Conservation (phyloP, 2,329 filamentous ascomycete species). For the Colletotrichum sp. region DNA sequence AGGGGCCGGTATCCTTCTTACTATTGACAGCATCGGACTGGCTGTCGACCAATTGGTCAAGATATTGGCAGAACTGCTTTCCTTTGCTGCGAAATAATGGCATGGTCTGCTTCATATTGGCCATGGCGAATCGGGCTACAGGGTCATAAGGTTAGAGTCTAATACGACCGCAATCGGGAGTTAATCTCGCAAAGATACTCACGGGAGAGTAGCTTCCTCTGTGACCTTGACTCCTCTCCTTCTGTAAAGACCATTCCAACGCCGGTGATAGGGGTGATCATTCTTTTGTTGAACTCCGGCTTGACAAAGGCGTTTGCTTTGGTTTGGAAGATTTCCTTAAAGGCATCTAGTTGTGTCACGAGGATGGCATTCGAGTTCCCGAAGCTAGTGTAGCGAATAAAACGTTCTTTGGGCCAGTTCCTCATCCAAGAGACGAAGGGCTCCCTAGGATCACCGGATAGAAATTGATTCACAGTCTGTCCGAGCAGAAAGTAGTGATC, state of each 20-base stretch:
- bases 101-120: too few species aligned
- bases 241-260: slow-evolving; percentile 38
- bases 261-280: slow-evolving; percentile 28
- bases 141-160: too few species aligned
- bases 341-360: slow-evolving; percentile 24
- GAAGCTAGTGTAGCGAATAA: slow-evolving; percentile 31
- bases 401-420: slow-evolving; percentile 25
- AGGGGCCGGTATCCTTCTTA: not conserved
- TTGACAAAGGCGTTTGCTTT: slow-evolving; percentile 34
- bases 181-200: not conserved
- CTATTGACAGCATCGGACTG: not conserved
- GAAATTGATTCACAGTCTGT: slow-evolving; percentile 21
- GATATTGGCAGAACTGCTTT: not conserved
- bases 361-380: slow-evolving; percentile 30
- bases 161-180: too few species aligned
- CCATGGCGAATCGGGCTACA: too few species aligned
- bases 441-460: slow-evolving; percentile 10
- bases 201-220: slow-evolving; percentile 37
- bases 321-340: slow-evolving; percentile 30
- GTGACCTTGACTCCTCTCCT: slow-evolving; percentile 36
- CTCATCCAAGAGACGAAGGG: slow-evolving; percentile 26
- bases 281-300: slow-evolving; percentile 28
- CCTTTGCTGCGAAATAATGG: not conserved
- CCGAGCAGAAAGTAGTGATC: slow-evolving; percentile 26
- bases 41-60: not conserved